Percentiles rank a stretch among this genome's conserved stretches.
phyloP scores from a whole-genome alignment of 768 basidiomycete species.

The Fomitopsis pulvina region DNA sequence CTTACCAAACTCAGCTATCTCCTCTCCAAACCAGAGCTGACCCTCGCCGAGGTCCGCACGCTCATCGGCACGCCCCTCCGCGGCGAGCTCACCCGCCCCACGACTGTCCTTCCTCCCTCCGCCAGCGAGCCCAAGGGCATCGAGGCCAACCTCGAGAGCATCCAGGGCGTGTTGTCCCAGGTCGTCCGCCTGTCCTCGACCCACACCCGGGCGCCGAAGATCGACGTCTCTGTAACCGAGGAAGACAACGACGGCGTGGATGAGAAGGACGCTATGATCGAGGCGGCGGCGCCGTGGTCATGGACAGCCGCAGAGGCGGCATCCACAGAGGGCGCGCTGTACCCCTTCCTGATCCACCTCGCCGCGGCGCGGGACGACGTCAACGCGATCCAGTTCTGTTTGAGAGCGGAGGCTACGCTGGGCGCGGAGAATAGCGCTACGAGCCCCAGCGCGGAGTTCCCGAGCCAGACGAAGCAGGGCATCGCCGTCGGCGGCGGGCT shows the following conservation, averaged over 20 bases:
- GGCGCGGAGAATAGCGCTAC: conserved; percentile 18
- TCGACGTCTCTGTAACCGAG: conserved; percentile 26
- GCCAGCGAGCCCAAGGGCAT: conserved; percentile 36
- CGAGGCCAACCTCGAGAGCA: conserved; percentile 47
- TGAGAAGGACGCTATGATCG: conserved; percentile 31
- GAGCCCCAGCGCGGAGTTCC: conserved; percentile 6
- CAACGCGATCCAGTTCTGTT: conserved; percentile 55
- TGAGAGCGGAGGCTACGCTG: conserved; percentile 27
- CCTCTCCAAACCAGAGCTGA: conserved; percentile 78
- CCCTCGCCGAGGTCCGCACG: conserved; percentile 57
- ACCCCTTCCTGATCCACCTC: conserved; percentile 74
- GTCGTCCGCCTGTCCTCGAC: conserved; percentile 56
- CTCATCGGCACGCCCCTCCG: conserved; percentile 76
- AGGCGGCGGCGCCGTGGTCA: conserved; percentile 60
- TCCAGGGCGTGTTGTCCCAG: conserved; percentile 61
- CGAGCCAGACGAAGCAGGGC: conserved; percentile 18
- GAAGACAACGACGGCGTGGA: conserved; percentile 15
- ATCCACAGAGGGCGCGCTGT: conserved; percentile 60
- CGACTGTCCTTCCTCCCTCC: conserved; percentile 30
- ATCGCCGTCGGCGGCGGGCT: conserved; percentile 55
- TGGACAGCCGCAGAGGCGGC: conserved; percentile 73
- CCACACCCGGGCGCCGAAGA: conserved; percentile 26
- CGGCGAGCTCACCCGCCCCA: conserved; percentile 72
- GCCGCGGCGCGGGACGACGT: conserved; percentile 68
- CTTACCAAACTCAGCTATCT: conserved; percentile 87